phyloP scores from a whole-genome alignment of 83 land plant species.

The Larix sibirica region DNA sequence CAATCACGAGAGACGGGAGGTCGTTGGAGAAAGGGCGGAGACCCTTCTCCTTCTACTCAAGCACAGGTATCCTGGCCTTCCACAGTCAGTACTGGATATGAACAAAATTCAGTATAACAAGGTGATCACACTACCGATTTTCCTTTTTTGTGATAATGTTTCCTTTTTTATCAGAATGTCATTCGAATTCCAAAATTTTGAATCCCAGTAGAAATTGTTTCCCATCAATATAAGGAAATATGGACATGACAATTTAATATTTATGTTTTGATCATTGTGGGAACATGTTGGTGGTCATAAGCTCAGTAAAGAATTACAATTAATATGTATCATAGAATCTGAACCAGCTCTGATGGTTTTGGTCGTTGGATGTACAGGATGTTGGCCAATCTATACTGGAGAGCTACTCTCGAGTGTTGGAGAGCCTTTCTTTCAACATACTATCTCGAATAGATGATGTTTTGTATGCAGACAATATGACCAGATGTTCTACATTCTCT shows the following conservation, averaged over 20 bases:
- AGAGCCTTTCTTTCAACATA: constrained; percentile 31
- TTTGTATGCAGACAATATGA: constrained; percentile 21
- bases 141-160: not conserved
- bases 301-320: not conserved
- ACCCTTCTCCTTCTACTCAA: constrained; percentile 27
- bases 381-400: constrained; percentile 26
- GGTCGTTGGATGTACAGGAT: constrained; percentile 18
- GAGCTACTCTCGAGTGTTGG: constrained; percentile 34
- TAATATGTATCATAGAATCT: not conserved
- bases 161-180: no score
- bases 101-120: constrained; percentile 62
- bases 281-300: not conserved
- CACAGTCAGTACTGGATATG: constrained; percentile 52
- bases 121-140: constrained; percentile 18
- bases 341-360: not conserved
- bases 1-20: constrained; percentile 24
- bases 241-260: not conserved
- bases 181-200: no score
- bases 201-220: not conserved
- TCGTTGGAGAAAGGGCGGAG: constrained; percentile 32
- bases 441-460: constrained; percentile 33
- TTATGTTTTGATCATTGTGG: not conserved
- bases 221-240: not conserved
- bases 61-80: constrained; percentile 47
- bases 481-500: not conserved